These are phyloP conservation scores for Cydonia oblonga DNA, from an alignment of 331 rosid genomes.

Conservation along the genomic window DNA sequence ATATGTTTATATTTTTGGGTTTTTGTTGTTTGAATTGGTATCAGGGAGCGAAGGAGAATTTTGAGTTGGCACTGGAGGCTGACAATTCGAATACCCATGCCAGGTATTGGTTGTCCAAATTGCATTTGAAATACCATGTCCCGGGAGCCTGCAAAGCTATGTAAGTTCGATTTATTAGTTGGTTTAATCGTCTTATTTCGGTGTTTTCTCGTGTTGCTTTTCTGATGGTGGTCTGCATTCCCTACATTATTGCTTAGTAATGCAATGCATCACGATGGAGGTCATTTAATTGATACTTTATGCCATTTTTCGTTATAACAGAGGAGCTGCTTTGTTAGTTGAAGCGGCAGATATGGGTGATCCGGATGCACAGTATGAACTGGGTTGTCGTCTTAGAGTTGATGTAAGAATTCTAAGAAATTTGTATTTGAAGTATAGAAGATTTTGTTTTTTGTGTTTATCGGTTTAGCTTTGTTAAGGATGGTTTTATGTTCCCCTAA, in stretches of 20 bases:
- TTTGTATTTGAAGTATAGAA: not conserved
- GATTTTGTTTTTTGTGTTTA: not conserved
- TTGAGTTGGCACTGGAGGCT: constrained; percentile 83
- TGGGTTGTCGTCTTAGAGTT: constrained; percentile 74
- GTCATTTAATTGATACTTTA: too few species aligned
- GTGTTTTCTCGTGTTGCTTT: not conserved
- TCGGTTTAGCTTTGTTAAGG: not conserved
- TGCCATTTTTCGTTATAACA: constrained; percentile 18
- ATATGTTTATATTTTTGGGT: too few species aligned
- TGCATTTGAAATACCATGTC: constrained; percentile 88
- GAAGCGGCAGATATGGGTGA: constrained; percentile 95
- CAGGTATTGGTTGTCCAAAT: constrained; percentile 72
- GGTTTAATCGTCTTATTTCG: not conserved
- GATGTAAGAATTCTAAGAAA: constrained; percentile 38
- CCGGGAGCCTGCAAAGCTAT: constrained; percentile 70
- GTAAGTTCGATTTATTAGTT: constrained; percentile 28
- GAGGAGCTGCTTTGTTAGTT: constrained; percentile 79
- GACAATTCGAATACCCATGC: constrained; percentile 80
- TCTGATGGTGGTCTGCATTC: not conserved
- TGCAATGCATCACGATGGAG: too few species aligned
- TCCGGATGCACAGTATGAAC: constrained; percentile 74
- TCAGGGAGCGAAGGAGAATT: constrained; percentile 77
- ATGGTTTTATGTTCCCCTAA: not conserved
- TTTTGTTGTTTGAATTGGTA: not conserved
- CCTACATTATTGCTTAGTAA: too few species aligned